Conservation (phyloP, 208 protist species). For the Leptomonas pyrrhocoris region DNA sequence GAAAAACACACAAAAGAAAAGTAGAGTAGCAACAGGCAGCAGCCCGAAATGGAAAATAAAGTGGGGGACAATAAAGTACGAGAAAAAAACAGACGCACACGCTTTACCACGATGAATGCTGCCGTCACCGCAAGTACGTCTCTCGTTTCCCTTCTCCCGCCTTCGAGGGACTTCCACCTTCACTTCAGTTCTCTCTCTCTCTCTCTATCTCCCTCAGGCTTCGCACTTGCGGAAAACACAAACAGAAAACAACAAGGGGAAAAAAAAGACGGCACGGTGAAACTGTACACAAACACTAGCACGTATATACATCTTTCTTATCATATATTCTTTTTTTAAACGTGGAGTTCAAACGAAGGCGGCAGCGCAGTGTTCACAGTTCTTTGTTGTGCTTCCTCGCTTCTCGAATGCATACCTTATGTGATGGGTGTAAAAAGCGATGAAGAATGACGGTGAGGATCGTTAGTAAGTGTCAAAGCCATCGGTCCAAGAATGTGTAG, state of each 20-base stretch:
- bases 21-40: too few species aligned
- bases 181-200: not conserved
- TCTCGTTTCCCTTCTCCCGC: too few species aligned
- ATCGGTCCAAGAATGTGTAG: not conserved
- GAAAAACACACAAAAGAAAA: too few species aligned
- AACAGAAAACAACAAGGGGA: slow-evolving; percentile 16
- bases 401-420: not conserved
- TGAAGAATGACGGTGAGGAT: not conserved
- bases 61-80: too few species aligned
- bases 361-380: not conserved
- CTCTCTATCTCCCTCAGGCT: not conserved
- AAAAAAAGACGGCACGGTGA: not conserved
- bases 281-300: not conserved
- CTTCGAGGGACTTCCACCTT: too few species aligned
- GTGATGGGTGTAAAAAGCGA: not conserved
- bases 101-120: too few species aligned
- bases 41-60: too few species aligned
- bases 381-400: not conserved
- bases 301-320: too few species aligned
- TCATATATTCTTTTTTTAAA: slow-evolving; percentile 15
- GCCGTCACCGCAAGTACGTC: too few species aligned
- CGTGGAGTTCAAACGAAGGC: slow-evolving; percentile 8
- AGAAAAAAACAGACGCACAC: too few species aligned
- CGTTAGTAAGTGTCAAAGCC: too few species aligned
- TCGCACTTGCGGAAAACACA: slow-evolving; percentile 1